Percentiles rank a stretch among this genome's conserved stretches.
Conservation (phyloP, 2,329 filamentous ascomycete species). For the Immersiporthe knoxdaviesiana region DNA sequence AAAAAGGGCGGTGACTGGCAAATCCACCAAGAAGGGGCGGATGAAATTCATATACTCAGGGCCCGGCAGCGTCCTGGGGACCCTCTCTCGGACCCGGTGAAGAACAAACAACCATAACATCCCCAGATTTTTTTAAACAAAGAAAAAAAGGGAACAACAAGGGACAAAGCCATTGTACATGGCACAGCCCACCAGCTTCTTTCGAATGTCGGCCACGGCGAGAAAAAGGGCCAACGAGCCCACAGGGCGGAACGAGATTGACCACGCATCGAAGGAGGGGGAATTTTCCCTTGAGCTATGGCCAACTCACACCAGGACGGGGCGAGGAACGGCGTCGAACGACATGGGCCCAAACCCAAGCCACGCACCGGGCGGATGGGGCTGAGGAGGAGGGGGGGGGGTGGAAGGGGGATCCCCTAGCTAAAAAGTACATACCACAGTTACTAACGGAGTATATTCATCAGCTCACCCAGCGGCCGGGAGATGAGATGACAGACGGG, state of each 20-base stretch:
- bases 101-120: constrained; percentile 9
- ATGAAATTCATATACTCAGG: constrained; percentile 19
- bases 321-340: constrained; percentile 9
- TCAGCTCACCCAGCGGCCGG: constrained; percentile 5
- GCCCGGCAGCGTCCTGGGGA: neutral
- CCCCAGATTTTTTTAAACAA: constrained; percentile 17
- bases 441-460: neutral
- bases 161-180: neutral
- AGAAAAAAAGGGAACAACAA: neutral
- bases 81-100: neutral
- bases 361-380: constrained; percentile 15
- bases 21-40: constrained; percentile 7
- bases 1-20: constrained; percentile 24
- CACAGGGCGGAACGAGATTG: constrained; percentile 20
- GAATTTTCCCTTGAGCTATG: constrained; percentile 1
- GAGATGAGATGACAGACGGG: constrained; percentile 13
- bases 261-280: neutral
- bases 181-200: constrained; percentile 23
- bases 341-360: constrained; percentile 10
- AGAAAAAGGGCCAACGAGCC: constrained; percentile 14
- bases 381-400: constrained; percentile 8
- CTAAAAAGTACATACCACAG: neutral
- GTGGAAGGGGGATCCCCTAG: neutral
- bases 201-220: constrained; percentile 18
- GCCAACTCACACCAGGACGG: neutral